Base-by-base conservation (phyloP, 2,329 filamentous ascomycete species). In the Fusarium xyrophilum region DNA sequence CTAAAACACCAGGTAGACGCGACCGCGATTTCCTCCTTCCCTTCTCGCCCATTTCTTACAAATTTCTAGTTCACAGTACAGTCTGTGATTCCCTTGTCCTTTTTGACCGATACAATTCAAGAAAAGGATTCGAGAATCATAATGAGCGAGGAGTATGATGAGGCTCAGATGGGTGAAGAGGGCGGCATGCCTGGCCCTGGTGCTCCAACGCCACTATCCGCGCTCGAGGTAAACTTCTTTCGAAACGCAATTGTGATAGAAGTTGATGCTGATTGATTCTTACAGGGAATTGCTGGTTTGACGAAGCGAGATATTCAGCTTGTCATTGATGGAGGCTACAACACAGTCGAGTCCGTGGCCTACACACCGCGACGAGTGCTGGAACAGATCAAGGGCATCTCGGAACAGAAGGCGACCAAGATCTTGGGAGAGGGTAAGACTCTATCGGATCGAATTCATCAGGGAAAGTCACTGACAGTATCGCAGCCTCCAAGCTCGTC, bases 331-430 rank as follows among this genome's bases (percentile, higher is more conserved):
- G 94, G 92, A 39, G 96, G 96, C 8, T 98, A 89, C 79, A 93
- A 98, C 78, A 99, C 96, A 0, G 93, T 99, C 38, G 96, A 99
- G 80, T 91, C 94, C 4, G 91, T 99, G 64, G 96, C 96, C 51
- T 99, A 99, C 77, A 98, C 88, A 6, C 88, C 96, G 77, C 91
- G 87, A 55, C 88, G 95, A 75, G 83, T 91, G 59, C 82, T 99
- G 21, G 95, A 99, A 79, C 93, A 96, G 78, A 95, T 99, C 80
- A 99, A 98, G 79, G 96, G 96, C 60, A 97, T 99, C 35, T 99
- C 96, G 2, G 95, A 98, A 80, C 92, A 96, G 76, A 99, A 99
- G 78, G 96, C 96, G 5, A 89, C 88, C 35, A 98, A 98, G 77
- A 89, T 99, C 40, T 84, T 99, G 30, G 89, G 88, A 17, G 96